A percentile compares a stretch with the other conserved stretches of the same genome.
Evolutionary conservation across 768 basidiomycete genomes (phyloP).

Genomic region (Grammothele lineata): DNA sequence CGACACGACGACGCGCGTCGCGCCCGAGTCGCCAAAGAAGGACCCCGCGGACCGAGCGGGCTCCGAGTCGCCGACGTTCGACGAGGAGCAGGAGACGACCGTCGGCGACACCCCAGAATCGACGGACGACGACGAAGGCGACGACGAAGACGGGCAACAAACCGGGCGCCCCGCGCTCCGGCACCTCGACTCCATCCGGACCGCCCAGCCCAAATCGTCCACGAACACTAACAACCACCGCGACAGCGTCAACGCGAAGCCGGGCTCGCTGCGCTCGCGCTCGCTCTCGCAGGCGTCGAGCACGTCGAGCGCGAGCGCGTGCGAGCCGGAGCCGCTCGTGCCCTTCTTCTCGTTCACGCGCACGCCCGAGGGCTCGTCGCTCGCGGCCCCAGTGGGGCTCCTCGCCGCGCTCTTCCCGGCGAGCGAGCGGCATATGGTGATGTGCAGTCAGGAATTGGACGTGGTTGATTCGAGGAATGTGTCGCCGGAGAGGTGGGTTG

Average conservation of each 20-base stretch:
- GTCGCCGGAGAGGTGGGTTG: conserved; percentile 18
- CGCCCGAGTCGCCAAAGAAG: conserved; percentile 19
- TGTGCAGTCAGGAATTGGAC: conserved; percentile 68
- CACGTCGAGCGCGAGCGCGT: conserved; percentile 7
- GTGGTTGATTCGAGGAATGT: conserved; percentile 39
- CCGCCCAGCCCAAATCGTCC: too few relatives aligned
- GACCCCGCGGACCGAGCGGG: conserved; percentile 9
- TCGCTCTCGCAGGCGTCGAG: conserved; percentile 12
- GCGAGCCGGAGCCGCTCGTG: conserved; percentile 27
- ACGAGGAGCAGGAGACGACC: conserved; percentile 4
- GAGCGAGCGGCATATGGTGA: conserved; percentile 69
- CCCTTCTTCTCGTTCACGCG: conserved; percentile 81
- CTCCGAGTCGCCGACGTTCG: conserved; percentile 13
- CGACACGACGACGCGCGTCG: conserved; percentile 22
- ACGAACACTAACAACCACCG: too few relatives aligned
- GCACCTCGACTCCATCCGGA: conserved; percentile 7
- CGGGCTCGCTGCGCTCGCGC: conserved; percentile 3
- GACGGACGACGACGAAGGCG: conserved; percentile 5
- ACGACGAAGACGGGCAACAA: background rate
- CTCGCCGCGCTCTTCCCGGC: conserved; percentile 69
- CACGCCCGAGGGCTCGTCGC: conserved; percentile 70
- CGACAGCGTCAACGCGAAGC: background rate
- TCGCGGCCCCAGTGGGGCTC: conserved; percentile 66
- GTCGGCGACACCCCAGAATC: conserved; percentile 1
- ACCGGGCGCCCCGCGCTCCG: conserved; percentile 1